Evolutionary conservation across 164 flowering plant species (phyloP), one percentile per base, ranked within the genome.

Genomic region (Dillenia turbinata): DNA sequence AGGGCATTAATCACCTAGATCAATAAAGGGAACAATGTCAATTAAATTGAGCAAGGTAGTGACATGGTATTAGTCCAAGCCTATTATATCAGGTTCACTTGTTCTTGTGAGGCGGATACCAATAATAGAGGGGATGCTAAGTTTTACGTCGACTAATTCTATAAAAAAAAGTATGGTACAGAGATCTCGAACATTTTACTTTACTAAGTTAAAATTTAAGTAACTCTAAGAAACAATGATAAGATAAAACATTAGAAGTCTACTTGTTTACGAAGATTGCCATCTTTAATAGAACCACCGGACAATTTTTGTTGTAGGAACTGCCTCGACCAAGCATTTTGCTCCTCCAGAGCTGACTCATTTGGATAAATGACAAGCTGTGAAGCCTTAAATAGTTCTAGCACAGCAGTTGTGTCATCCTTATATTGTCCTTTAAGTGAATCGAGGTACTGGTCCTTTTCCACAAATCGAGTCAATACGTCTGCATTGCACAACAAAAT

Each of bases 321-420:
- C 49, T 59, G 19, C 55, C 69, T 59, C 6, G 71, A 56, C 79
- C 71, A 77, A n/a, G 74, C 64, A 10, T 67, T 8, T 13, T 63
- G 60, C 22, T 71, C 61, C 54, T 77, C 69, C 52, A 77, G 58
- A 62, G 61, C 53, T 8, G 33, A 24, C 58, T 77, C 75, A 49
- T 52, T 19, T 13, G 40, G 49, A 43, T 26, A 43, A 9, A 62
- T 62, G 9, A 44, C 45, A 10, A 52, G 15, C 12, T 62, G 57
- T 52, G 65, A 53, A 16, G 65, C 57, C 65, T 15, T 62, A 49
- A 60, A 59, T 47, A 78, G 51, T 56, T 78, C 78, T 49, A 78
- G 55, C 43, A 75, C 45, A 15, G 72, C 51, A 64, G 10, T 10
- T 48, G 49, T 17, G 52, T 44, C 19, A 12, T 49, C 13, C 49